These are phyloP conservation scores for Ogataea nonfermentans DNA, from an alignment of 805 yeast species.

Conservation along the genomic window DNA sequence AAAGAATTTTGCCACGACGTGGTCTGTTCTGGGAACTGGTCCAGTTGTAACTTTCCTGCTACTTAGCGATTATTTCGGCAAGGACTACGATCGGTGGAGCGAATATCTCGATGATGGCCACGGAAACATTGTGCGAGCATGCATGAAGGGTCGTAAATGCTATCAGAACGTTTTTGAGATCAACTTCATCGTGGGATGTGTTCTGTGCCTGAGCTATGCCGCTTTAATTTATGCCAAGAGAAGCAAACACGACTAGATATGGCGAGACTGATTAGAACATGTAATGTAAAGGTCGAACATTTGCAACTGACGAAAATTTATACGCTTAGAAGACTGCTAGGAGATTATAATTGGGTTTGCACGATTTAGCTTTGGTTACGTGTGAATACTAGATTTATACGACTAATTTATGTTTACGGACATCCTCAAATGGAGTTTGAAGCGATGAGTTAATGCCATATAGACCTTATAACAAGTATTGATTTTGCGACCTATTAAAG, in stretches of 20 bases:
- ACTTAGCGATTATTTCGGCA: slow-evolving; percentile 56
- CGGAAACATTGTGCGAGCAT: slow-evolving; percentile 34
- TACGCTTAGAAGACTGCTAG: too few relatives aligned
- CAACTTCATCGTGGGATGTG: slow-evolving; percentile 36
- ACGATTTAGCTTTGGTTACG: too few relatives aligned
- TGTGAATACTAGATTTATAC: too few relatives aligned
- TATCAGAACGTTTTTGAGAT: slow-evolving; percentile 47
- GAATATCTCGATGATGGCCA: slow-evolving; percentile 37
- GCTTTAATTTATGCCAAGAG: slow-evolving; percentile 11
- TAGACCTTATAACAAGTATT: too few relatives aligned
- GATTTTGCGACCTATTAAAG: too few relatives aligned
- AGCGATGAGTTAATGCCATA: too few relatives aligned
- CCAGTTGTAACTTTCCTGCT: slow-evolving; percentile 55
- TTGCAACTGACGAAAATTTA: too few relatives aligned
- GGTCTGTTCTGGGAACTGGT: slow-evolving; percentile 76
- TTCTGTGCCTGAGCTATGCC: slow-evolving; percentile 24
- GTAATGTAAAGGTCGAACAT: too few relatives aligned
- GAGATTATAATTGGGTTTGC: too few relatives aligned
- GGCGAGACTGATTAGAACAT: too few relatives aligned
- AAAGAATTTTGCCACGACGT: slow-evolving; percentile 62
- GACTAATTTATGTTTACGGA: too few relatives aligned
- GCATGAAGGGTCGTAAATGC: slow-evolving; percentile 45
- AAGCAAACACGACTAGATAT: neutral
- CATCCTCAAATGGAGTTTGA: too few relatives aligned
- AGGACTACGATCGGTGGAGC: slow-evolving; percentile 46